A percentile compares a stretch with the other conserved stretches of the same genome.
Evolutionary conservation across 257 asterid species (phyloP).

Genomic region (Petrea volubilis): DNA sequence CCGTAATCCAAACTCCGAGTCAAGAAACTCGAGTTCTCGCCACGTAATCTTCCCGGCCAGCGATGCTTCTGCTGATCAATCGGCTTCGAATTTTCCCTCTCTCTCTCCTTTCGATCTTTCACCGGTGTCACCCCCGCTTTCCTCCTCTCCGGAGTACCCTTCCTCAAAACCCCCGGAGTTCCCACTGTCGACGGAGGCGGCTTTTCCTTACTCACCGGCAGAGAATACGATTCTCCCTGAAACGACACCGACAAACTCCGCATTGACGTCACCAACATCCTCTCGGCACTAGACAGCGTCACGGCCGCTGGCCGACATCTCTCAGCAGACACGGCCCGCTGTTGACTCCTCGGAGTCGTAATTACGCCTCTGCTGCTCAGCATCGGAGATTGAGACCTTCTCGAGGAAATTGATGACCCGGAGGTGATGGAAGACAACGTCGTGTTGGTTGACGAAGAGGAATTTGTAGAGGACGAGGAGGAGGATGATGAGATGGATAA

Average conservation of each 20-base stretch:
- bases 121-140: slow-evolving; percentile 50
- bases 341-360: slow-evolving; percentile 39
- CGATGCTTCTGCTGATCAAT: slow-evolving; percentile 70
- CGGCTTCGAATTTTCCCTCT: slow-evolving; percentile 53
- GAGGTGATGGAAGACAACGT: slow-evolving; percentile 58
- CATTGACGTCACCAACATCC: slow-evolving; percentile 55
- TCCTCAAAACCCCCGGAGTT: slow-evolving; percentile 43
- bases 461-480: slow-evolving; percentile 51
- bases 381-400: slow-evolving; percentile 58
- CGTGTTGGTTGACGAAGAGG: slow-evolving; percentile 52
- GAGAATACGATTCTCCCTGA: slow-evolving; percentile 73
- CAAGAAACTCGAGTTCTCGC: slow-evolving; percentile 47
- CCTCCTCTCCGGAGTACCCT: slow-evolving; percentile 77
- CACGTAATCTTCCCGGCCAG: slow-evolving; percentile 84
- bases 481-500: slow-evolving; percentile 59
- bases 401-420: slow-evolving; percentile 46
- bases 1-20: slow-evolving; percentile 75
- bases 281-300: slow-evolving; percentile 53
- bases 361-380: slow-evolving; percentile 29
- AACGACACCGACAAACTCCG: slow-evolving; percentile 80
- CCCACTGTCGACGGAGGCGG: slow-evolving; percentile 47
- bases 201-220: slow-evolving; percentile 59
- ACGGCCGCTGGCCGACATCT: slow-evolving; percentile 37
- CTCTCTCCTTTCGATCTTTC: slow-evolving; percentile 46
- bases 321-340: slow-evolving; percentile 53